phyloP scores from a whole-genome alignment of 805 yeast genomes.

The Kuraishia piskuri region DNA sequence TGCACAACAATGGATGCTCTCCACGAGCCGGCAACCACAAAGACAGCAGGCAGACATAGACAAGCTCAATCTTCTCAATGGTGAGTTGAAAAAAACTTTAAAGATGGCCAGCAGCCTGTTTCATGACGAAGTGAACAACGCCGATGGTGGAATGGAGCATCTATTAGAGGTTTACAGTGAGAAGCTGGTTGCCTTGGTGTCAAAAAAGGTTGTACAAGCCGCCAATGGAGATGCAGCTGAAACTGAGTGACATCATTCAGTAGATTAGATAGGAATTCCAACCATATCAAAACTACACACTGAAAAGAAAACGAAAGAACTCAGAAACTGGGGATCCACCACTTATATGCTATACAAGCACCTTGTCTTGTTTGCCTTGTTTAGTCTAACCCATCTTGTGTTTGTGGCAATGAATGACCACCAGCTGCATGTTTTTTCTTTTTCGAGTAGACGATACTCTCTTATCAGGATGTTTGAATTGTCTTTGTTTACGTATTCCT shows the following conservation, averaged over 20 bases:
- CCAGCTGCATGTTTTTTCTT: neutral
- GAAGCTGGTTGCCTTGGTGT: neutral
- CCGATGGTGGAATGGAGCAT: neutral
- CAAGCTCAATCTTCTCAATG: neutral
- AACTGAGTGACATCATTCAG: no score
- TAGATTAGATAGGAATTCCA: no score
- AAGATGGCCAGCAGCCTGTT: neutral
- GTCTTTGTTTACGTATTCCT: neutral
- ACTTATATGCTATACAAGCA: neutral
- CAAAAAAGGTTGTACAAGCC: neutral
- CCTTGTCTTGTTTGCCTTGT: neutral
- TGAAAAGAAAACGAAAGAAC: no score
- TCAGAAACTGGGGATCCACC: neutral
- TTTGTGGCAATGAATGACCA: neutral
- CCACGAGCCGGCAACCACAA: neutral
- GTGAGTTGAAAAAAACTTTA: neutral
- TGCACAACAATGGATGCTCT: neutral
- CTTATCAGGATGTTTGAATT: neutral
- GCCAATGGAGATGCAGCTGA: neutral
- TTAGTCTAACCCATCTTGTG: neutral
- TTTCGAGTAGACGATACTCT: neutral
- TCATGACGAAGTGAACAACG: neutral
- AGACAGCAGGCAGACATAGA: neutral
- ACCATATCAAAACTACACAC: no score
- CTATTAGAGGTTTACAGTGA: neutral